Base-by-base conservation (phyloP, 1,139 yeast species). In the Sugiyamaella japonica region DNA sequence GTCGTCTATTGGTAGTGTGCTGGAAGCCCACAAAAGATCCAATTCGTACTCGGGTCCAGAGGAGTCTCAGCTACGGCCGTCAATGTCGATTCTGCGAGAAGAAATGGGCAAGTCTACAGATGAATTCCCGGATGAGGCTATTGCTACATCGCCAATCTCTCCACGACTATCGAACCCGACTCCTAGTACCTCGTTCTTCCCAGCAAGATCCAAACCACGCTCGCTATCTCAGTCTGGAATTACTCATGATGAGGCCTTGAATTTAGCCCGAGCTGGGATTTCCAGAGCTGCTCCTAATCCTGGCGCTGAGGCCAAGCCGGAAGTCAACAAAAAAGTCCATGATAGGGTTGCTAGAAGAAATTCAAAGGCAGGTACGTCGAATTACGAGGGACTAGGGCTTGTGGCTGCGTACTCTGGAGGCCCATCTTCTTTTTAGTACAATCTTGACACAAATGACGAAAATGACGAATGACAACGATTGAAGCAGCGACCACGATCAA, bases 191-290 rank as follows among this genome's bases (percentile, higher is more conserved):
- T 13, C 37, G 12, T 34, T 41, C 28, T 34, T 41, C 28, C 48
- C 12, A 25, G 25, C 29, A n/a, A 34, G 43, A 29, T n/a, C 29
- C 8, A 57, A 53, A 25, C 61, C 59, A 12, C 48, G 65, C 15
- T 41, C 63, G 23, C 31, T 59, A 48, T 63, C 68, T 10, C 61
- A 59, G 52, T 54, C 63, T 9, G 56, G 57, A 15, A 65, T 68
- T 43, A 59, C 72, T 6, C 70, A 70, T 31, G 75, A 71, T 55
- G 74, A 71, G 54, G 75, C 75, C 9, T 61, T 71, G 58, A 71
- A 71, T 58, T 63, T 71, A 50, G 64, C 73, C 7, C 62, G 75
- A 9, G 73, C 74, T 7, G 66, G 65, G 3, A 56, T 50, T 47
- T 52, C 54, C 8, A 37, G 56, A 50, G 55, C 54, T 37, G 37